A percentile compares a stretch with the other conserved stretches of the same genome.
Conservation (phyloP, 1,284 basidiomycete species). For the Trametes versicolor region DNA sequence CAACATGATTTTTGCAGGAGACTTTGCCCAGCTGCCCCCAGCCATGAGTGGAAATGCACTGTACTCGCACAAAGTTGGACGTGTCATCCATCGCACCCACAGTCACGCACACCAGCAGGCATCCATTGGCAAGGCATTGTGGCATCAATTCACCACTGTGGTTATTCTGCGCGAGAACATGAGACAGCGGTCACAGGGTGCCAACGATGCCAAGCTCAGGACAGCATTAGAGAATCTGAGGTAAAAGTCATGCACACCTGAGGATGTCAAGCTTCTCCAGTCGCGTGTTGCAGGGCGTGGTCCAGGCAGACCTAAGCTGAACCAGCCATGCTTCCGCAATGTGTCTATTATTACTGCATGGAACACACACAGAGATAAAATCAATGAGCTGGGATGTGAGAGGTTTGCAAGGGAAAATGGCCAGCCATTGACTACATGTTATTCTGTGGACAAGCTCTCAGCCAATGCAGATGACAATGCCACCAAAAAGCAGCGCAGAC, state of each 20-base stretch:
- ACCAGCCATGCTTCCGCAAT: slow-evolving; percentile 41
- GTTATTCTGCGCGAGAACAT: slow-evolving; percentile 40
- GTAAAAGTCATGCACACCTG: background rate
- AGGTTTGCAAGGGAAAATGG: background rate
- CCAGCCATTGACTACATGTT: background rate
- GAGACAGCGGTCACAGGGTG: slow-evolving; percentile 43
- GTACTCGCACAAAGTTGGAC: background rate
- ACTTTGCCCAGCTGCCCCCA: slow-evolving; percentile 9
- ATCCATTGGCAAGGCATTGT: slow-evolving; percentile 37
- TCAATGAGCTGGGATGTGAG: background rate
- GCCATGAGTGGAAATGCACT: background rate
- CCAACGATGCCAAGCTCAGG: slow-evolving; percentile 40
- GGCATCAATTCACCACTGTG: slow-evolving; percentile 35
- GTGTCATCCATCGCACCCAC: slow-evolving; percentile 3
- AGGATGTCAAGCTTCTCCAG: background rate
- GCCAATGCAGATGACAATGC: background rate
- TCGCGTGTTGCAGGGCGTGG: background rate
- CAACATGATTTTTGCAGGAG: too few relatives aligned
- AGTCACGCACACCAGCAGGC: too few relatives aligned
- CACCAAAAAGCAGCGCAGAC: background rate
- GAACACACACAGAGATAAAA: slow-evolving; percentile 29
- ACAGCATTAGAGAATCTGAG: slow-evolving; percentile 33
- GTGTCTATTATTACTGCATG: slow-evolving; percentile 43
- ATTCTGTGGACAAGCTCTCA: background rate
- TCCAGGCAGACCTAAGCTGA: slow-evolving; percentile 32